Evolutionary conservation across 2,329 filamentous ascomycete species (phyloP).

Genomic region (Penicillium psychrosexuale): DNA sequence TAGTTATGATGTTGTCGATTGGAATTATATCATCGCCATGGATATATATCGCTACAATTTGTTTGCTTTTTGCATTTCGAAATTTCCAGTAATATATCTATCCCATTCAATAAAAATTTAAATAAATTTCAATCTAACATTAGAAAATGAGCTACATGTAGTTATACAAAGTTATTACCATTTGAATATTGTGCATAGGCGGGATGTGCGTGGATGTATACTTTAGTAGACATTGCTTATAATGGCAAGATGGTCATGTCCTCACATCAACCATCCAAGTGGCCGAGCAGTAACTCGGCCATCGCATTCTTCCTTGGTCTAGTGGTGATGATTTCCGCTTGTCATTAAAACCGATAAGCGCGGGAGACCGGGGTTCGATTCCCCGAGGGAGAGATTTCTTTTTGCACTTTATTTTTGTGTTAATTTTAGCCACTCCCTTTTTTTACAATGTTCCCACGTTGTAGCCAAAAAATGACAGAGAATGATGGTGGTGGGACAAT

Average conservation of each 20-base stretch:
- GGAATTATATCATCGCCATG: no score
- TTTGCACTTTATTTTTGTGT: not conserved
- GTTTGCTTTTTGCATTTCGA: fast-evolving
- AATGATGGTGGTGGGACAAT: not conserved
- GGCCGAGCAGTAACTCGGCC: constrained; percentile 19
- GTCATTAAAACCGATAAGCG: constrained; percentile 34
- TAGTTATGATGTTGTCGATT: not conserved
- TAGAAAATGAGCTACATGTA: no score
- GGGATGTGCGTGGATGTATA: not conserved
- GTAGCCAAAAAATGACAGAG: fast-evolving
- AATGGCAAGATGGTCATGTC: fast-evolving
- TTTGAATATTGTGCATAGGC: not conserved
- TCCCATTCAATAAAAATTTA: not conserved
- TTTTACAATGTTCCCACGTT: not conserved
- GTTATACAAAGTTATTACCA: not conserved
- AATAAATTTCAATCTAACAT: not conserved
- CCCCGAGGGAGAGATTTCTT: constrained; percentile 18
- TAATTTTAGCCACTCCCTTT: not conserved
- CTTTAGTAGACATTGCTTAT: not conserved
- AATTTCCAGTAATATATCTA: fast-evolving
- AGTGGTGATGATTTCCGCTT: constrained; percentile 44
- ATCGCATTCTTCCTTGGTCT: constrained; percentile 34
- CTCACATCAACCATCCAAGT: constrained; percentile 3
- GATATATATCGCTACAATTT: not conserved
- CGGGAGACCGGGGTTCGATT: constrained; percentile 42